These are phyloP conservation scores for Amaranthus cruentus DNA, from an alignment of 148 eudicot genomes.

Conservation along the genomic window DNA sequence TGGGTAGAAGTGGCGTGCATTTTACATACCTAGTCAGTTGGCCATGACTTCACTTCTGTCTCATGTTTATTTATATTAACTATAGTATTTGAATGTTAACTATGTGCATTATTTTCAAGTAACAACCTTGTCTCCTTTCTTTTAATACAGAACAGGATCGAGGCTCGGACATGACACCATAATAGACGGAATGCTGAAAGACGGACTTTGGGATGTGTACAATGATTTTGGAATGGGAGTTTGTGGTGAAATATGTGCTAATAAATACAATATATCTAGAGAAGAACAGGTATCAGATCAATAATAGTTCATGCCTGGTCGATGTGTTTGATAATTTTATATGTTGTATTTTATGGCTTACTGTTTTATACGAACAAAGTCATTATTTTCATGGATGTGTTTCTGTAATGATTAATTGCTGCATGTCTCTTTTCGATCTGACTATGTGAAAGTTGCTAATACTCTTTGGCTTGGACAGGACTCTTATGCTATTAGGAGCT, in stretches of 20 bases:
- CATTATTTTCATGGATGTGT: too few relatives aligned
- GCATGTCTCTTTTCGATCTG: too few relatives aligned
- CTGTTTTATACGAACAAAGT: too few relatives aligned
- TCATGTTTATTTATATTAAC: not conserved
- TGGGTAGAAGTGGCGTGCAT: not conserved
- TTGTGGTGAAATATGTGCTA: constrained; percentile 91
- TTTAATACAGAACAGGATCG: constrained; percentile 65
- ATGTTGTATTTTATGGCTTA: too few relatives aligned
- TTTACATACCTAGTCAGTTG: not conserved
- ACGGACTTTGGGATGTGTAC: constrained; percentile 99
- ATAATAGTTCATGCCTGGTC: not conserved
- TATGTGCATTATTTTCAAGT: not conserved
- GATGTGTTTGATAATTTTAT: too few relatives aligned
- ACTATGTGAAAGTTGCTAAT: constrained; percentile 3
- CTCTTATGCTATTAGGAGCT: constrained; percentile 87
- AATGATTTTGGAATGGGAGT: constrained; percentile 97
- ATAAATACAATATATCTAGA: constrained; percentile 54
- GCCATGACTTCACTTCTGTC: not conserved
- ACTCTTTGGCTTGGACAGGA: constrained; percentile 40
- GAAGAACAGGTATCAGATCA: constrained; percentile 62
- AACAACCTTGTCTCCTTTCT: not conserved
- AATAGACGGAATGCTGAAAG: constrained; percentile 94
- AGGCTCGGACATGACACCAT: constrained; percentile 89
- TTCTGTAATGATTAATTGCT: too few relatives aligned
- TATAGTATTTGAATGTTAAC: not conserved